Percentiles rank a stretch among this genome's conserved stretches.
phyloP scores from a whole-genome alignment of 805 yeast genomes.

The Lachancea lanzarotensis region DNA sequence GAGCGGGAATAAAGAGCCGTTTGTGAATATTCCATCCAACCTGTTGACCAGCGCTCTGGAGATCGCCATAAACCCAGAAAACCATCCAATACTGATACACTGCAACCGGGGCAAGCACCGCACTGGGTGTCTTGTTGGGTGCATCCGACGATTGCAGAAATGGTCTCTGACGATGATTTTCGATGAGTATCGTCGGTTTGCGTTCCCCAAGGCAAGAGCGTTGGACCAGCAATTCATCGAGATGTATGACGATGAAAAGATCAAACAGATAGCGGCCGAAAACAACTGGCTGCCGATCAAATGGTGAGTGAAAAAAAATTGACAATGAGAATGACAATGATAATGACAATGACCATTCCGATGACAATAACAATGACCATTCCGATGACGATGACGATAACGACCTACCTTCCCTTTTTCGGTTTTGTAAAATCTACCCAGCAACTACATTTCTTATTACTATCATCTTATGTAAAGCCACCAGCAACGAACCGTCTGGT shows the following conservation, averaged over 20 bases:
- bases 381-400: not conserved
- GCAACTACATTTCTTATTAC: not conserved
- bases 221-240: constrained; percentile 95
- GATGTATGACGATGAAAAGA: constrained; percentile 64
- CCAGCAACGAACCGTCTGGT: constrained; percentile 63
- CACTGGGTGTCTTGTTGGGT: constrained; percentile 94
- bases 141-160: constrained; percentile 76
- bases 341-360: not conserved
- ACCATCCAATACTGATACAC: constrained; percentile 89
- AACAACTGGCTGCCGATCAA: constrained; percentile 58
- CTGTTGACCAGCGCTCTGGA: constrained; percentile 73
- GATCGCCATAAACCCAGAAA: constrained; percentile 73
- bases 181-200: constrained; percentile 91
- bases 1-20: constrained; percentile 94
- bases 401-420: too few relatives aligned
- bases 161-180: constrained; percentile 94
- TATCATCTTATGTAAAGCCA: constrained; percentile 12
- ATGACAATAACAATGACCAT: not conserved
- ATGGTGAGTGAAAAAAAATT: constrained; percentile 40
- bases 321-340: not conserved
- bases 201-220: constrained; percentile 91
- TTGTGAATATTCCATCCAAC: constrained; percentile 65
- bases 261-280: constrained; percentile 47
- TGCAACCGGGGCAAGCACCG: constrained; percentile 96
- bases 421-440: too few relatives aligned